Evolutionary conservation across 2,329 filamentous ascomycete species (phyloP).

Genomic region (Cladosporium austrohemisphaericum): DNA sequence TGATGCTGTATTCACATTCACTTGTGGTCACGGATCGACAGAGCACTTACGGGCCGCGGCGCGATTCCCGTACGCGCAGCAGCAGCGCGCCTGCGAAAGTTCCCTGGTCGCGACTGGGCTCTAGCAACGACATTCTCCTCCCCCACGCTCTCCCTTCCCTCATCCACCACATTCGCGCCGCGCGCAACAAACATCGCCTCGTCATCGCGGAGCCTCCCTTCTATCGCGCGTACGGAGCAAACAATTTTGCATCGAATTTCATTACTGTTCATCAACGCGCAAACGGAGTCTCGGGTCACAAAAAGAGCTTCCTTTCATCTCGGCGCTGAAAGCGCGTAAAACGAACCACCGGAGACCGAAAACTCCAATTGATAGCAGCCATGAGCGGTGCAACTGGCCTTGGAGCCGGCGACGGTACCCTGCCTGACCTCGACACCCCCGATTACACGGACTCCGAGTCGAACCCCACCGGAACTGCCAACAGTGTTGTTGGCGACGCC

Average conservation of each 20-base stretch:
- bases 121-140: not conserved
- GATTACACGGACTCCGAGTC: conserved; percentile 66
- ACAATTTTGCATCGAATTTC: not conserved
- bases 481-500: conserved; percentile 77
- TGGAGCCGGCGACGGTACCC: conserved; percentile 31
- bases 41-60: too few relatives aligned
- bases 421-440: conserved; percentile 52
- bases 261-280: not conserved
- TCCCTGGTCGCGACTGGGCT: conserved; percentile 1
- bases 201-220: not conserved
- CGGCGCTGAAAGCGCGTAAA: conserved; percentile 11
- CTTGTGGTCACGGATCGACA: too few relatives aligned
- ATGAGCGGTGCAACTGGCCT: conserved; percentile 9
- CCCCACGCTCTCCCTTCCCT: not conserved
- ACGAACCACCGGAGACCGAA: not conserved
- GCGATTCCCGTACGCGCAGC: too few relatives aligned
- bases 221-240: not conserved
- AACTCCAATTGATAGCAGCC: not conserved
- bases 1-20: too few relatives aligned
- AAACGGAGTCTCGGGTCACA: conserved; percentile 2
- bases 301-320: not conserved
- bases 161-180: not conserved
- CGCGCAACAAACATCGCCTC: not conserved
- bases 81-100: conserved; percentile 3
- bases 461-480: conserved; percentile 64